Percentiles rank a stretch among this genome's conserved stretches.
Conservation (phyloP, 345 rosid species). For the Euphorbia tirucalli region DNA sequence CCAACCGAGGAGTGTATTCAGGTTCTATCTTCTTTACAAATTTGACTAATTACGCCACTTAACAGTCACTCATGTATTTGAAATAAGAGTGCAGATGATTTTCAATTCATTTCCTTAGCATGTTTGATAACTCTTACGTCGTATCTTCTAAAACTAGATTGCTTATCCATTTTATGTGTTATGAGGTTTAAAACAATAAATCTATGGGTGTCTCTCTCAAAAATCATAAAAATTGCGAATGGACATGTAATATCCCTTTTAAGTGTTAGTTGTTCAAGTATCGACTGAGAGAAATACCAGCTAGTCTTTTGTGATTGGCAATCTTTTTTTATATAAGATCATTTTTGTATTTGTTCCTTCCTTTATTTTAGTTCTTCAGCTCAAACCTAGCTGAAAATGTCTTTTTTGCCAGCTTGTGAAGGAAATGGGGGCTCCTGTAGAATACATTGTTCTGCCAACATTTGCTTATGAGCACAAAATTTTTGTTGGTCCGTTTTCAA, state of each 20-base stretch:
- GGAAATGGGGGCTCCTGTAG: conserved; percentile 85
- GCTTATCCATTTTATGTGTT: too few relatives aligned
- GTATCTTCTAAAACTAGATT: neutral
- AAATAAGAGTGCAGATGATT: too few relatives aligned
- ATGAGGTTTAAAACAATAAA: too few relatives aligned
- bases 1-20: conserved; percentile 94
- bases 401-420: conserved; percentile 62
- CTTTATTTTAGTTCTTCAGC: neutral
- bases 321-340: neutral
- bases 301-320: too few relatives aligned
- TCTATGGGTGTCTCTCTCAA: too few relatives aligned
- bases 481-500: conserved; percentile 90
- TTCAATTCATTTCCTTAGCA: too few relatives aligned
- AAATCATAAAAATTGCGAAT: too few relatives aligned
- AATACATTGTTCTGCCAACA: conserved; percentile 80
- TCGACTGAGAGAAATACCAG: too few relatives aligned
- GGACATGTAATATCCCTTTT: too few relatives aligned
- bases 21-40: conserved; percentile 34
- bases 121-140: too few relatives aligned
- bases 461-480: conserved; percentile 98
- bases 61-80: neutral
- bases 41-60: neutral
- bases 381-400: conserved; percentile 21
- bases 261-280: too few relatives aligned
- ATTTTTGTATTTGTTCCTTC: neutral